Evolutionary conservation across 352 stramenopile genomes (phyloP), one percentile per base, ranked within the genome.

Genomic region (Phytophthora niederhauseri): DNA sequence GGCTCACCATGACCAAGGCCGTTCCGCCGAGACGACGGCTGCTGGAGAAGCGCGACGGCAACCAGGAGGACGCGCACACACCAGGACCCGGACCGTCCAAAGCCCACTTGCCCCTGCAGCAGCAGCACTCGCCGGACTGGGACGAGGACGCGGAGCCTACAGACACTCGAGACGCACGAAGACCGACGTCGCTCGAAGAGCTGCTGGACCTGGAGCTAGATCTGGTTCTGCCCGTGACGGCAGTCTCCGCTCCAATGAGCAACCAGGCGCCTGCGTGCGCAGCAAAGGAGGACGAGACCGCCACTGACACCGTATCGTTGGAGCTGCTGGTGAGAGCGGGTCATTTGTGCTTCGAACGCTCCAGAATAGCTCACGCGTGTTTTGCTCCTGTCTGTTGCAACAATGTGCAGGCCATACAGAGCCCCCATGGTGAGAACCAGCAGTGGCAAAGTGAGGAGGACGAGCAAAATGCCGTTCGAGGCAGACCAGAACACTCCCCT

Each of bases 371-470:
- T 68, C 22, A 67, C 43, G 45, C 5, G 9, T 30, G 34, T 17
- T 24, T 24, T 43, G 36, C 36, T 45, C 36, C 36, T n/a, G 36
- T 45, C 4, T 45, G 36, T 51, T 22, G 12, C 51, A 19, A 9
- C 45, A 1, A 56, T 20, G n/a, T 52, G 11, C 53, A 93, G 85
- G 86, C 86, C 6, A 56, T 94, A 19, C 84, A 92, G 60, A 94
- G 86, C 56, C 86, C 86, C 4, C 86, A 92, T 24, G 86, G 82
- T 0, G 77, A 73, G 45, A 78, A 71, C 17, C 77, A 86, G 50
- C 77, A 87, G 38, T 90, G 84, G 82, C 68, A 73, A 66, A 59
- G 51, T 17, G 69, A 80, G 4, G 66, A 68, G 19, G 61, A 80
- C 9, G 56, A 61, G 20, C 26, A 51, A 36, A 24, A 38, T 22